A percentile compares a stretch with the other conserved stretches of the same genome.
These are phyloP conservation scores for Fraxinus xanthoxyloides DNA, from an alignment of 305 asterid species.

Conservation along the genomic window DNA sequence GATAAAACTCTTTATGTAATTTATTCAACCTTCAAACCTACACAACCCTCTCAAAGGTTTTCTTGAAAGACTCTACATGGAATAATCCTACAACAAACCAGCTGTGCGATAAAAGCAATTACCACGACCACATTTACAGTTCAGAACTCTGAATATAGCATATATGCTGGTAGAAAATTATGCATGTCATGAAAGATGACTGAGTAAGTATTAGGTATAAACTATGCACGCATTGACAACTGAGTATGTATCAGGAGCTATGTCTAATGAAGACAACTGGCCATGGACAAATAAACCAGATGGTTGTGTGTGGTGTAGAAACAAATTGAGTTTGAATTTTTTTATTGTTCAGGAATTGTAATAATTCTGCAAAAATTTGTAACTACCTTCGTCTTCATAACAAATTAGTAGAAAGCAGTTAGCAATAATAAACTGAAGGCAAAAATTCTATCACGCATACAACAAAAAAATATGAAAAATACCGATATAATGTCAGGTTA, in stretches of 20 bases:
- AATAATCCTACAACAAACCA: background rate
- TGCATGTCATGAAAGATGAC: background rate
- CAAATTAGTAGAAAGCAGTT: constrained; percentile 1
- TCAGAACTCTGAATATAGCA: background rate
- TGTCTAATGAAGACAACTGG: background rate
- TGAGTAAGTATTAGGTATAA: background rate
- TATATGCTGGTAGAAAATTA: background rate
- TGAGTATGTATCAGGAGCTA: background rate
- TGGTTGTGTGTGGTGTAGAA: background rate
- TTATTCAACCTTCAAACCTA: background rate
- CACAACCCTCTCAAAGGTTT: background rate
- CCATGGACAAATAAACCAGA: background rate
- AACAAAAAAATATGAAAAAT: background rate
- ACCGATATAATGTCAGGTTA: background rate
- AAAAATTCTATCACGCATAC: background rate
- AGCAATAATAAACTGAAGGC: background rate
- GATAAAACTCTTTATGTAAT: background rate
- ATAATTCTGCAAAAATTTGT: background rate
- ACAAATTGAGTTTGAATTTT: background rate
- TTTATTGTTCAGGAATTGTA: background rate
- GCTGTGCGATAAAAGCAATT: background rate
- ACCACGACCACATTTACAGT: background rate
- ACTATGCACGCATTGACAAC: background rate
- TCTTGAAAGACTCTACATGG: background rate
- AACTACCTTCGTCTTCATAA: background rate